phyloP scores from a whole-genome alignment of 371 early-diverging fungal genomes.

The Mortierella sp. region DNA sequence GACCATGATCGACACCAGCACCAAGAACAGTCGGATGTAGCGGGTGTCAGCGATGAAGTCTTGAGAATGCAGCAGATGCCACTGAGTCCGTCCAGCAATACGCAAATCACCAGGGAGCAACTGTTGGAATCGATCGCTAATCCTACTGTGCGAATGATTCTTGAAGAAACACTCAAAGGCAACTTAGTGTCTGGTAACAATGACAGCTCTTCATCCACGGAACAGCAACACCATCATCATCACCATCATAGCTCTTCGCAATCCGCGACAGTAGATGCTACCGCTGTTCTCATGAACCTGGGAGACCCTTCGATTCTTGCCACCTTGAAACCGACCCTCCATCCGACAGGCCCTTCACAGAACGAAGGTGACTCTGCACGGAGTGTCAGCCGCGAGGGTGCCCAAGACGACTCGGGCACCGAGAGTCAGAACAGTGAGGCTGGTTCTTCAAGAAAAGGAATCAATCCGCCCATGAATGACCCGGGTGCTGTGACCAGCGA shows the following conservation, averaged over 20 bases:
- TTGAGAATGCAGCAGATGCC: slow-evolving; percentile 46
- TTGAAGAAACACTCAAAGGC: slow-evolving; percentile 29
- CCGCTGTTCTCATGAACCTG: slow-evolving; percentile 25
- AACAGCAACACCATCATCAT: slow-evolving; percentile 7
- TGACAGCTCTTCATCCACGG: not conserved
- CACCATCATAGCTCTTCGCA: not conserved
- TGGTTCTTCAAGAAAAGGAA: not conserved
- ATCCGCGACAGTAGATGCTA: slow-evolving; percentile 9
- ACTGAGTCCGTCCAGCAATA: slow-evolving; percentile 6
- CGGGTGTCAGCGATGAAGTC: slow-evolving; percentile 32
- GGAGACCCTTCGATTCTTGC: slow-evolving; percentile 37
- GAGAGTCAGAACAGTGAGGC: not conserved
- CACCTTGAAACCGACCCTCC: slow-evolving; percentile 18
- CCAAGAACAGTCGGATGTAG: not conserved
- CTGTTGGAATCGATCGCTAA: slow-evolving; percentile 39
- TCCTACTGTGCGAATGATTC: slow-evolving; percentile 28
- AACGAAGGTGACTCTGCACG: not conserved
- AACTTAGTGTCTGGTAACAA: slow-evolving; percentile 2
- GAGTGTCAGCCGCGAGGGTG: not conserved
- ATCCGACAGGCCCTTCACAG: slow-evolving; percentile 1
- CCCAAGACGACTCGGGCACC: not conserved
- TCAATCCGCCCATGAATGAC: not conserved
- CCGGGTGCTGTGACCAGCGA: slow-evolving; percentile 22
- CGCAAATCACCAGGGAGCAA: slow-evolving; percentile 28
- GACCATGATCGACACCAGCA: slow-evolving; percentile 3